Evolutionary conservation across 208 protist genomes (phyloP), one percentile per base, ranked within the genome.

Genomic region (Kentomonas sorsogonicus): DNA sequence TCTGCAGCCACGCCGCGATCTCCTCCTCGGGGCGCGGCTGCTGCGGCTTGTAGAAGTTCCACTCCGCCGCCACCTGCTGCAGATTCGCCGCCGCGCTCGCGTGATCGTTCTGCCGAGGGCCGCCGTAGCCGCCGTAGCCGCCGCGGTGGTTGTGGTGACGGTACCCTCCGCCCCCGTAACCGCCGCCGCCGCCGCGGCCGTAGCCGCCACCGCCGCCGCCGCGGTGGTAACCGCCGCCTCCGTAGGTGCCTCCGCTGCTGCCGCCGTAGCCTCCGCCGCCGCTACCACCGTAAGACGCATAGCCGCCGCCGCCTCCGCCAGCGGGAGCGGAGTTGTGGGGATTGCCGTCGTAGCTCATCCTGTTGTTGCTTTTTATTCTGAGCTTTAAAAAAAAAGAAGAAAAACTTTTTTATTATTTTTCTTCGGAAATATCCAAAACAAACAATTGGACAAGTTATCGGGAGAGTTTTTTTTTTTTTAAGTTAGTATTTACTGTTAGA

Each of bases 21-120:
- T 89, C 85, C 55, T 64, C 81, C 66, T 89, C 85, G 27, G 60
- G 75, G 65, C 81, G 78, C 41, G 73, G 60, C 53, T 77, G 64
- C 69, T 89, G 78, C 2, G 85, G 85, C 58, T 93, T 88, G 73
- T 88, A 89, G 54, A 83, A 89, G 70, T 89, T 86, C 81, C 80
- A 89, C 72, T 92, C 69, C 40, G 72, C 77, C 30, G 77, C 67
- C 33, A 89, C 80, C 57, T 83, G 72, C 64, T 89, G 66, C 0
- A 89, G 63, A 50, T 88, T 91, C 25, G 84, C 61, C 39, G 78
- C 83, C 10, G 66, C 67, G 39, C 64, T 50, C 72, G 77, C 74
- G 38, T 63, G 63, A 41, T 75, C 58, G 57, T 65, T 16, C 34
- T 31, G 36, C 53, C 45, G 30, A 20, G 29, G 23, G 15, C 43